These are phyloP conservation scores for Sclerotinia spermophila DNA, from an alignment of 2,329 filamentous ascomycete species.

Conservation along the genomic window DNA sequence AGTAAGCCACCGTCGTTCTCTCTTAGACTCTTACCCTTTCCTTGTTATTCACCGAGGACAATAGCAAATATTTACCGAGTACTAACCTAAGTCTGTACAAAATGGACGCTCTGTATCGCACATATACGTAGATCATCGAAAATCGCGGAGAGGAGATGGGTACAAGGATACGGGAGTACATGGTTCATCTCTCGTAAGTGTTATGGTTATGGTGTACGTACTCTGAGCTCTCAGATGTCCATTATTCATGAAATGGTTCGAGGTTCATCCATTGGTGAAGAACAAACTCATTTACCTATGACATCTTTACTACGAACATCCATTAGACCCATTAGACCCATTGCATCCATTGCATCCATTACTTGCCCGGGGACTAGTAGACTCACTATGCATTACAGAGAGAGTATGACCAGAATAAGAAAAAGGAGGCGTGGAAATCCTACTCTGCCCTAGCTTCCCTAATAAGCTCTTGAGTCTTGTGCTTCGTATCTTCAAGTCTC, in stretches of 20 bases:
- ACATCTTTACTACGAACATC: not conserved
- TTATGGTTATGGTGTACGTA: not conserved
- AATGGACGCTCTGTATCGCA: not conserved
- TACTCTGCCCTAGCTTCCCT: too few relatives aligned
- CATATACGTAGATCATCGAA: not conserved
- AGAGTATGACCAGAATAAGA: not conserved
- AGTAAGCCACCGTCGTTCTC: conserved; percentile 9
- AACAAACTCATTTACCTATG: not conserved
- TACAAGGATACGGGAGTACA: not conserved
- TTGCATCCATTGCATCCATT: too few relatives aligned
- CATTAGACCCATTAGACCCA: too few relatives aligned
- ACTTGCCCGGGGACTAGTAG: not conserved
- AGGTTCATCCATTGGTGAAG: not conserved
- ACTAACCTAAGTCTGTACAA: not conserved
- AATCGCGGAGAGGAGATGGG: not conserved
- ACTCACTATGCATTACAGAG: not conserved
- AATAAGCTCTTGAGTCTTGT: conserved; percentile 4
- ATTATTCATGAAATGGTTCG: not conserved
- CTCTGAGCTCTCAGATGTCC: not conserved
- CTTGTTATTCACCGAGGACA: not conserved
- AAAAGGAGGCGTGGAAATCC: not conserved
- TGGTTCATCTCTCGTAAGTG: not conserved
- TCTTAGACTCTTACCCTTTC: not conserved
- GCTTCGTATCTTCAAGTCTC: not conserved
- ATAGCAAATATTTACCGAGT: too few relatives aligned